Evolutionary conservation across 2,329 filamentous ascomycete genomes (phyloP).

Genomic region (Aspergillus clavatus): DNA sequence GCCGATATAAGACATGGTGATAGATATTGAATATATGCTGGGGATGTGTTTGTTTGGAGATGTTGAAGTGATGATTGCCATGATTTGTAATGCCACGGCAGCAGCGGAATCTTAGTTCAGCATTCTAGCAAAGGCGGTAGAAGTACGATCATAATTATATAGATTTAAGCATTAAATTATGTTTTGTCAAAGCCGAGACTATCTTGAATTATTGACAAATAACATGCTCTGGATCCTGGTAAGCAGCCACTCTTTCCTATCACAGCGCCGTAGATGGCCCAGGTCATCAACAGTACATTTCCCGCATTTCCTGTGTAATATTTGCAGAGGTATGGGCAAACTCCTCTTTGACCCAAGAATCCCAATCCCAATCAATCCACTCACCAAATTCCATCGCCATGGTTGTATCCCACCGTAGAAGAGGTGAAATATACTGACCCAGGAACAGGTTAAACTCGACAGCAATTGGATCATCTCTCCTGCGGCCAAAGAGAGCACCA

Average conservation of each 20-base stretch:
- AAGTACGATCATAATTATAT: no score
- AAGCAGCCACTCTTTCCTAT: no score
- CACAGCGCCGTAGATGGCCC: no score
- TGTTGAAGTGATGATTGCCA: no score
- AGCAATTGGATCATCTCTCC: slow-evolving; percentile 7
- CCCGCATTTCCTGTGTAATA: slow-evolving; percentile 17
- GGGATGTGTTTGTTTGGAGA: no score
- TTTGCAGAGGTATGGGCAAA: slow-evolving; percentile 15
- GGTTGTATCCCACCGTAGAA: slow-evolving; percentile 12
- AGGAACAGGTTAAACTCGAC: slow-evolving; percentile 5
- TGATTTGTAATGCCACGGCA: no score
- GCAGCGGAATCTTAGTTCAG: not conserved
- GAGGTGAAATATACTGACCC: slow-evolving; percentile 17
- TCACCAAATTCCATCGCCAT: slow-evolving; percentile 2
- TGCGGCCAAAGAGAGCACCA: slow-evolving; percentile 13
- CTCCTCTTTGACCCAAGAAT: slow-evolving; percentile 18
- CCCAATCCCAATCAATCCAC: slow-evolving; percentile 23
- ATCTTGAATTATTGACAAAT: no score
- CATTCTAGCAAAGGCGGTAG: no score
- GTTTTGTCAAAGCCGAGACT: no score
- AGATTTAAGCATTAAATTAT: no score
- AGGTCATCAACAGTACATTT: slow-evolving; percentile 1
- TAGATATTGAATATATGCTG: no score
- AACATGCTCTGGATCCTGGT: no score
- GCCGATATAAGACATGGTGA: slow-evolving; percentile 20